A percentile compares a stretch with the other conserved stretches of the same genome.
These are phyloP conservation scores for Lojkania enalia DNA, from an alignment of 2,329 filamentous ascomycete species.

Conservation along the genomic window DNA sequence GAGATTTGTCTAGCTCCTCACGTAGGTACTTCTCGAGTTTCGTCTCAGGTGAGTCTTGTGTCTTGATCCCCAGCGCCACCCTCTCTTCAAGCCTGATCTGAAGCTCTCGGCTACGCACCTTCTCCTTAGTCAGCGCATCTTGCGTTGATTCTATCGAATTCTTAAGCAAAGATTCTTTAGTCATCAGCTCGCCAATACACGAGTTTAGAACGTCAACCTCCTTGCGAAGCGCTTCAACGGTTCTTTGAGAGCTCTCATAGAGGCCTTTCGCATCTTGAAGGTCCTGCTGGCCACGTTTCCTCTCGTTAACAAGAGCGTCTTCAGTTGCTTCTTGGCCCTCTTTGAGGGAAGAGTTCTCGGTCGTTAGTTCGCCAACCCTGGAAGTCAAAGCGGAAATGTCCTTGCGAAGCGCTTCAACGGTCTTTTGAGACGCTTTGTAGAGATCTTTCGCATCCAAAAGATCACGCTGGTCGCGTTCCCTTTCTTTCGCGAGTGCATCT, in stretches of 20 bases:
- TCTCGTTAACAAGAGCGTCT: conserved; percentile 5
- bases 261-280: conserved; percentile 8
- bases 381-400: conserved; percentile 5
- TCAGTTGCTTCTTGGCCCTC: conserved; percentile 8
- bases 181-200: too few relatives aligned
- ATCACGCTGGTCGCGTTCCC: conserved; percentile 5
- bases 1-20: conserved; percentile 10
- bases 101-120: conserved; percentile 9
- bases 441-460: conserved; percentile 6
- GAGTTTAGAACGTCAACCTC: too few relatives aligned
- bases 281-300: conserved; percentile 5
- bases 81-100: conserved; percentile 14
- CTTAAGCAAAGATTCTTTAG: too few relatives aligned
- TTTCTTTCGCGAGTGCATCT: too few relatives aligned
- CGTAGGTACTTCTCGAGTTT: conserved; percentile 13
- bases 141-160: conserved; percentile 8
- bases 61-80: conserved; percentile 3
- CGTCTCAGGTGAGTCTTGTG: conserved; percentile 7
- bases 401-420: conserved; percentile 8
- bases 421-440: conserved; percentile 8
- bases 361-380: conserved; percentile 5
- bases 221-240: conserved; percentile 8
- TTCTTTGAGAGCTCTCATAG: conserved; percentile 8
- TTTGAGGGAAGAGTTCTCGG: conserved; percentile 10
- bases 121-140: conserved; percentile 9